These are phyloP conservation scores for Arachis stenosperma DNA, from an alignment of 306 rosid genomes.

Conservation along the genomic window DNA sequence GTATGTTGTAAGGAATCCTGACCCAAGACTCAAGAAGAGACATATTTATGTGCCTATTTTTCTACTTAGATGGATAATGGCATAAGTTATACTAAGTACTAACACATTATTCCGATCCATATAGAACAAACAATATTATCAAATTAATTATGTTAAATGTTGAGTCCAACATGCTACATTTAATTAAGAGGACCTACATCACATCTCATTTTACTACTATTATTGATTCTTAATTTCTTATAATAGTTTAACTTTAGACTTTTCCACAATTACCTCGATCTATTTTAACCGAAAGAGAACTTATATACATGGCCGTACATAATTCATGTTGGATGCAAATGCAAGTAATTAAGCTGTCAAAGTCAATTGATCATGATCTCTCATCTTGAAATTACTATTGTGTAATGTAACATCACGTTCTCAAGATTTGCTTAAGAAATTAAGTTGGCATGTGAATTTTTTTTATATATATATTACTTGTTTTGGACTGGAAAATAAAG, in stretches of 20 bases:
- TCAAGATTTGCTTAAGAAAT: constrained; percentile 16
- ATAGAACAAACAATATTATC: constrained; percentile 14
- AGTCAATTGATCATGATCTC: constrained; percentile 47
- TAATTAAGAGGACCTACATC: constrained; percentile 1
- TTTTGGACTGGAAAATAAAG: too few species aligned
- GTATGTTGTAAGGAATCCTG: constrained; percentile 35
- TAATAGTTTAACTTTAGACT: too few species aligned
- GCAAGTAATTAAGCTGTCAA: constrained; percentile 35
- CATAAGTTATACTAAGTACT: too few species aligned
- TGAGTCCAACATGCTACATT: constrained; percentile 3
- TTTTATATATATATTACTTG: background rate
- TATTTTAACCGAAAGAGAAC: constrained; percentile 3
- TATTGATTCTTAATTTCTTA: background rate
- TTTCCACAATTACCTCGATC: too few species aligned
- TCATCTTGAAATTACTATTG: constrained; percentile 27
- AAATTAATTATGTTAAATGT: background rate
- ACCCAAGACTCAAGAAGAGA: constrained; percentile 33
- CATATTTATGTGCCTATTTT: constrained; percentile 21
- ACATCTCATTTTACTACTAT: background rate
- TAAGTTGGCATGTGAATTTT: constrained; percentile 36
- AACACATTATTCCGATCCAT: constrained; percentile 17
- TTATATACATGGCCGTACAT: background rate
- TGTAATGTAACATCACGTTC: constrained; percentile 19
- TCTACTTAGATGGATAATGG: constrained; percentile 11
- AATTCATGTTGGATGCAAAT: constrained; percentile 34